Base-by-base conservation (phyloP, 2,329 filamentous ascomycete species). In the Claviceps digitariae region DNA sequence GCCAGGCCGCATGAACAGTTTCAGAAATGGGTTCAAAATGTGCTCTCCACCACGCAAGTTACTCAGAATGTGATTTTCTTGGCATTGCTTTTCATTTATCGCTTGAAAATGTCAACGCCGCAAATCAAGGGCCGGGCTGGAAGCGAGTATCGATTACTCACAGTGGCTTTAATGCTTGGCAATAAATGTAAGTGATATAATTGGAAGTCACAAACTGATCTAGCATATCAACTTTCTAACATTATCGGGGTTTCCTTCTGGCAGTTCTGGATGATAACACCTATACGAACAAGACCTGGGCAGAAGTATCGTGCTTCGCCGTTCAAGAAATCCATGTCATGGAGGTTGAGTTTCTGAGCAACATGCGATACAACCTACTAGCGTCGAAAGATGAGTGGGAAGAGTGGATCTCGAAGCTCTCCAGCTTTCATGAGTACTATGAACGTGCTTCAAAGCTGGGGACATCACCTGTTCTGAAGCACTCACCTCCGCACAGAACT, bases 211-310 rank as follows among this genome's bases (percentile, higher is more conserved):
- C 9, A 29, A 4, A 12, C 23, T 50, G 15, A 9, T 21, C 21
- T 17, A 2, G 25, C 29, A 21, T 38, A 15, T 15, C 5, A n/a
- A 10, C 7, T 34, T 20, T 38, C 50, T 52, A 29, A 52, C 45
- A 15, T n/a, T 8, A 23, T 27, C 1, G 27, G 10, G 29, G 40
- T 21, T n/a, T 51, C 9, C 21, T n/a, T 12, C 20, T 25, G 34
- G n/a, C 57, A 88, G 84, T 97, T 66, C 73, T 98, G 62, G 93
- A 98, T 65, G 93, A 98, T 68, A 98, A 97, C 67, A 97, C 93
- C 0, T 98, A 98, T 70, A 97, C 93, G 40, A 98, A 98, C 74
- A 96, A 97, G 74, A 98, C 93, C 0, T 98, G 93, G 93, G 93
- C 91, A 2, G 93, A 98, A 63, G 93, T 98, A 12, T 97, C 93